phyloP scores from a whole-genome alignment of 2,329 filamentous ascomycete species.

The Cercospora citrullina region DNA sequence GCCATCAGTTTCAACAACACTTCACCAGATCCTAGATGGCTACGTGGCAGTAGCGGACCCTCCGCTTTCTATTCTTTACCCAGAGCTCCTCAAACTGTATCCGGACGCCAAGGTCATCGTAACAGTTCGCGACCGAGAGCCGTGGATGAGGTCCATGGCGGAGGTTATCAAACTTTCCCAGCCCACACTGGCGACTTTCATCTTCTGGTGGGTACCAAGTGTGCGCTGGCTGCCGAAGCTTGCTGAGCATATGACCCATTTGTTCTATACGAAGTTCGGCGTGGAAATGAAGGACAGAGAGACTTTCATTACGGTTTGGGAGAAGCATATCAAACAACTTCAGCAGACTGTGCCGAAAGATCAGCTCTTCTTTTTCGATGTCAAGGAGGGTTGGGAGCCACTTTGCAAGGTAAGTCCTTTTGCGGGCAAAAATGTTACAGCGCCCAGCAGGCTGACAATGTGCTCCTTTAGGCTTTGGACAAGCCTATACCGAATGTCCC shows the following conservation, averaged over 20 bases:
- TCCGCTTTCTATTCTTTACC: constrained; percentile 36
- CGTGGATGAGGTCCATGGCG: constrained; percentile 3
- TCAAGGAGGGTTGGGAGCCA: constrained; percentile 34
- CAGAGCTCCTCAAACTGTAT: constrained; percentile 40
- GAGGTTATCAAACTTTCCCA: constrained; percentile 9
- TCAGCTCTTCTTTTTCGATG: constrained; percentile 26
- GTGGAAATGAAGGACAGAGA: not conserved
- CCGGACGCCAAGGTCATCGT: constrained; percentile 42
- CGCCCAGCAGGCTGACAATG: not conserved
- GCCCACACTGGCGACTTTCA: constrained; percentile 8
- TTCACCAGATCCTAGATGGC: constrained; percentile 32
- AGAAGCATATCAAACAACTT: constrained; percentile 15
- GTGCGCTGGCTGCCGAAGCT: constrained; percentile 15
- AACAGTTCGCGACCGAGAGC: constrained; percentile 28
- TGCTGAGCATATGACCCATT: not conserved
- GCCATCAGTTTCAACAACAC: not conserved
- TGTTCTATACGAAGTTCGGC: constrained; percentile 14
- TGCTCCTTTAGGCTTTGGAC: constrained; percentile 17
- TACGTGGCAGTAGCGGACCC: constrained; percentile 38
- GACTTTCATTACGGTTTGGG: not conserved
- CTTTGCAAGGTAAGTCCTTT: constrained; percentile 29
- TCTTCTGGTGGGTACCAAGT: constrained; percentile 24
- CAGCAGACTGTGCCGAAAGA: constrained; percentile 10
- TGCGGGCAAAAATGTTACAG: not conserved
- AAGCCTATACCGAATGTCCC: constrained; percentile 27